Base-by-base conservation (phyloP, 148 eudicot genomes). In the Rhododendron griersonianum region DNA sequence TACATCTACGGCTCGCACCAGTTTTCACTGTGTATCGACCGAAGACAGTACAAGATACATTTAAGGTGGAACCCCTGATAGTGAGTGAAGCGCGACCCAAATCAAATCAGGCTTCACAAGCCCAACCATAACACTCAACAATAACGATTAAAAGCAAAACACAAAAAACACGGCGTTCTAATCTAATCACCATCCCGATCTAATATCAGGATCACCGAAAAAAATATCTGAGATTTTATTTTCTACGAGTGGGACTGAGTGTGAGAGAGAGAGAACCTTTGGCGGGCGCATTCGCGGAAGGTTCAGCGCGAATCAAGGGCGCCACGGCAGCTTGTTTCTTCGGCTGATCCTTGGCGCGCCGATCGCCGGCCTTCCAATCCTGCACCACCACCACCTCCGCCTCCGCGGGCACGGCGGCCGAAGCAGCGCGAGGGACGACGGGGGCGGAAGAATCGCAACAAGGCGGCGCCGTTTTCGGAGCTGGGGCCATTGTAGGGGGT, bases 401-500 rank as follows among this genome's bases (percentile, higher is more conserved):
- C 41, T 74, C 69, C 14, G 85, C 65, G 73, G 88, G 80, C 3
- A 83, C 82, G 51, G 90, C 16, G 51, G 91, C 15, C 4, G 88
- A 71, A 3, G 85, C 50, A 23, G 69, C 79, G 33, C 88, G 90
- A 48, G 85, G 87, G 74, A 83, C 83, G 41, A 83, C 85, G 65
- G 87, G 19, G 51, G 23, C 61, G 61, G 90, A 57, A 44, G 85
- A 19, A 63, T 83, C 75, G 76, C 86, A 71, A 61, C 81, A 63
- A 89, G 78, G 73, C 95, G 93, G 73, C 95, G 93, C 44, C 90
- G 86, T 88, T 93, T 93, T 84, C 95, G 88, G 0, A 92, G 92
- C 53, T 92, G 95, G 16, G 95, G 95, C 95, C 95, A 93, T 93
- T 93, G 93, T 33, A 92, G 82, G 11, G 93, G 95, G 85, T 93